Evolutionary conservation across 2,329 filamentous ascomycete species (phyloP).

Genomic region (Neonectria faginata): DNA sequence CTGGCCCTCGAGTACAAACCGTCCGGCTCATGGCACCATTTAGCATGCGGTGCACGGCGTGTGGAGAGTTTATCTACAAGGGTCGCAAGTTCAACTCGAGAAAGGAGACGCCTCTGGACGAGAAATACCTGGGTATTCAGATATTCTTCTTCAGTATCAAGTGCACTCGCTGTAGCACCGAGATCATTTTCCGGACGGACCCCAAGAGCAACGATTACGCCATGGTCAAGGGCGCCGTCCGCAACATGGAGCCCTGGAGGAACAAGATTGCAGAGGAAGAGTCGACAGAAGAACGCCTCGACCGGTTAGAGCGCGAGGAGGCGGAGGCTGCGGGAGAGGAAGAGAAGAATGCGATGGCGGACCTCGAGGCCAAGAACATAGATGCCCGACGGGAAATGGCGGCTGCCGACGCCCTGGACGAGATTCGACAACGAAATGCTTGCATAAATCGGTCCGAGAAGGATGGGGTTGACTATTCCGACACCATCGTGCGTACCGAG

Average conservation of each 20-base stretch:
- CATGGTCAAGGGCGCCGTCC: conserved; percentile 83
- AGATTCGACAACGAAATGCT: conserved; percentile 92
- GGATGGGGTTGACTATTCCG: conserved; percentile 72
- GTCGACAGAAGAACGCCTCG: conserved; percentile 87
- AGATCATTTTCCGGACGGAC: conserved; percentile 95
- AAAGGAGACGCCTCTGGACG: conserved; percentile 89
- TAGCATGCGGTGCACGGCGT: conserved; percentile 58
- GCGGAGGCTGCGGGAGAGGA: conserved; percentile 71
- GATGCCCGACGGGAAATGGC: conserved; percentile 97
- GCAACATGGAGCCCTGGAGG: conserved; percentile 95
- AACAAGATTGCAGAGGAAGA: conserved; percentile 73
- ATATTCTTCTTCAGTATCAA: conserved; percentile 87
- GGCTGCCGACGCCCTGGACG: conserved; percentile 93
- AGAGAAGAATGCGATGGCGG: conserved; percentile 92
- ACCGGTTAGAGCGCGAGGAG: conserved; percentile 83
- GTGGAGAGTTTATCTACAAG: conserved; percentile 86
- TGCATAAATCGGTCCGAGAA: conserved; percentile 81
- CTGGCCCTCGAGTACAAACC: conserved; percentile 83
- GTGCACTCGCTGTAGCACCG: conserved; percentile 85
- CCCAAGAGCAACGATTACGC: conserved; percentile 94
- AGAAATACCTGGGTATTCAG: conserved; percentile 88
- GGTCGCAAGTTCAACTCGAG: conserved; percentile 95
- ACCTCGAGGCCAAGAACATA: conserved; percentile 91
- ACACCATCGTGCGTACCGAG: conserved; percentile 63
- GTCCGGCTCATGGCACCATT: conserved; percentile 81